Evolutionary conservation across 163 green algal species (phyloP).

Genomic region (Scenedesmus sp.): DNA sequence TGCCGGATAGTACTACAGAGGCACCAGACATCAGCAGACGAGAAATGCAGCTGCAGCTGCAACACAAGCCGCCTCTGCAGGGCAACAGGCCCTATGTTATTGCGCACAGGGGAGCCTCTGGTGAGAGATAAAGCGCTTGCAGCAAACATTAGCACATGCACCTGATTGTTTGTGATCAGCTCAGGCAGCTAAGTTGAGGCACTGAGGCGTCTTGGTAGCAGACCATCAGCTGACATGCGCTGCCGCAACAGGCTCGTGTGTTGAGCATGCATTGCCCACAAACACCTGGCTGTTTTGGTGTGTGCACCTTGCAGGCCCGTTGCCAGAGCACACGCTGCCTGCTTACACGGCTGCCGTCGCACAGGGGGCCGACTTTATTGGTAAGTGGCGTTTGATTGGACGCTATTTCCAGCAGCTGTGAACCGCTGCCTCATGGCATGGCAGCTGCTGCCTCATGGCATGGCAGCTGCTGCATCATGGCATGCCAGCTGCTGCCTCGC

Average conservation of each 20-base stretch:
- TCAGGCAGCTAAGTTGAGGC: background rate
- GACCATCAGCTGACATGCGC: background rate
- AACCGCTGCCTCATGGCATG: background rate
- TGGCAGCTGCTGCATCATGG: background rate
- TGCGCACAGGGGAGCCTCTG: conserved; percentile 52
- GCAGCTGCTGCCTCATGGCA: background rate
- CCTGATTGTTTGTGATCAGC: background rate
- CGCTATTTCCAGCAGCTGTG: background rate
- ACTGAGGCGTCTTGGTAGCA: too few species aligned
- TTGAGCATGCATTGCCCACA: background rate
- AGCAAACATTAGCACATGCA: background rate
- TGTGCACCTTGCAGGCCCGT: conserved; percentile 13
- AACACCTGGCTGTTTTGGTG: background rate
- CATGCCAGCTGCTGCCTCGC: too few species aligned
- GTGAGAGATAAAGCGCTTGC: background rate
- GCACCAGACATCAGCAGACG: background rate
- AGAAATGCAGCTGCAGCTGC: background rate
- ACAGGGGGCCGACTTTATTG: conserved; percentile 68
- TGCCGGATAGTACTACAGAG: background rate
- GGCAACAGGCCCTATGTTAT: background rate
- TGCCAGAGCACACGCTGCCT: conserved; percentile 67
- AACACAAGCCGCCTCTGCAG: background rate
- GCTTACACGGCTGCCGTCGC: conserved; percentile 59
- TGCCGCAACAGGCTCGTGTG: background rate
- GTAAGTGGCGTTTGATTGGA: background rate